Evolutionary conservation across 805 yeast genomes (phyloP), one percentile per base, ranked within the genome.

Genomic region (Zygoascus bituminiphila): DNA sequence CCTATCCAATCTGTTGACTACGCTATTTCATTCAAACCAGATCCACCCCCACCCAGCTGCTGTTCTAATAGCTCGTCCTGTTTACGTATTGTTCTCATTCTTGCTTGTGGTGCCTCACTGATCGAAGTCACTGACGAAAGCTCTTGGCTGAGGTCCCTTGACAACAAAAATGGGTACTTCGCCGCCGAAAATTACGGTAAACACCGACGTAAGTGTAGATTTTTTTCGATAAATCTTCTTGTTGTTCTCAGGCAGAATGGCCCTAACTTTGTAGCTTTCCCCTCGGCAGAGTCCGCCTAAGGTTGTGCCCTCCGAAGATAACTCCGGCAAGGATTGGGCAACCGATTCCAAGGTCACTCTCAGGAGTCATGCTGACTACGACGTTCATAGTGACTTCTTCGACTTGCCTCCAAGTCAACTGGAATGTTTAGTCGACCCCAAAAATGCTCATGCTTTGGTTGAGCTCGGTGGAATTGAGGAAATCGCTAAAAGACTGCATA

Each of bases 381-480:
- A 20, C 20, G 12, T 17, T n/a, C 22, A 17, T 8, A 29, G 33
- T 33, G 33, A 29, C 47, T 15, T 4, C 7, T 29, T 29, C n/a
- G 42, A 43, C 26, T 43, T 41, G 45, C 41, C 51, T 29, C 55
- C 61, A 19, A 51, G 42, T 12, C 57, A 58, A 47, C 55, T 58
- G 26, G 40, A 47, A 24, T 49, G 53, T 25, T 62, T 70, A 39
- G 55, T 65, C 15, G 73, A 67, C 51, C 71, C 72, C 21, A 67
- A 68, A 45, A 64, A 66, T 41, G 61, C 68, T 4, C 60, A 56
- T 38, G 60, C 68, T 22, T 52, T 70, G 21, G 48, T 57, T 22
- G 65, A 61, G 29, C 52, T 70, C 46, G 74, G 74, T 25, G 74
- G 74, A 8, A 54, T 63, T 15, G 55, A 53, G 5, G 57, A 58